Base-by-base conservation (phyloP, 169 alveolate genomes). In the Plasmodium yoelii region DNA sequence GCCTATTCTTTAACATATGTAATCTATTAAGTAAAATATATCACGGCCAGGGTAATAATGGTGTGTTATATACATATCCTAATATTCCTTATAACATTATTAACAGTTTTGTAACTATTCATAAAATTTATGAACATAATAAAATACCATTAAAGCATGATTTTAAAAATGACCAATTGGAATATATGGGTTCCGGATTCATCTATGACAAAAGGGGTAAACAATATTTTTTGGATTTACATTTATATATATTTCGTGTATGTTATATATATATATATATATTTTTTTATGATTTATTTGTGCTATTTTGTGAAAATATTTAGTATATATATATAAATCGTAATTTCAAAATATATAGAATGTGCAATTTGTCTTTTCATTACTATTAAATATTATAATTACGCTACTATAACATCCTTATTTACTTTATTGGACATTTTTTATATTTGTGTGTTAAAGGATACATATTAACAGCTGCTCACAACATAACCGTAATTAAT, bases 391-490 rank as follows among this genome's bases (percentile, higher is more conserved):
- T 34, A 34, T 28, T 28, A 28, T 28, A 28, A 28, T 28, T 28
- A 28, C 39, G 39, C 39, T 28, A 28, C 4, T 34, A 34, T 34
- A 34, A 34, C 42, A 34, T 34, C 5, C 42, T 34, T 34, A 34
- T 34, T 34, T 34, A 34, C 4, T 34, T 34, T 3, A 34, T 34
- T 34, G 42, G 6, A 34, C 42, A 0, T 34, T 34, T 28, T 34
- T 34, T 34, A 34, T 34, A 5, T 34, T 34, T 34, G 42, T 34
- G 7, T 34, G 24, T 49, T 57, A 15, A 73, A 77, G 88, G 88
- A 77, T 63, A 77, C 57, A 56, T 77, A n/a, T 24, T 77, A 12
- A 77, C 88, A 44, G 88, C 88, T 49, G 88, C 88, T 9, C 88
- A 77, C 57, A 77, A 77, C 67, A 63, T 77, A 63, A 65, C 88